Evolutionary conservation across 1,284 basidiomycete genomes (phyloP).

Genomic region (Ceratobasidium sp.): DNA sequence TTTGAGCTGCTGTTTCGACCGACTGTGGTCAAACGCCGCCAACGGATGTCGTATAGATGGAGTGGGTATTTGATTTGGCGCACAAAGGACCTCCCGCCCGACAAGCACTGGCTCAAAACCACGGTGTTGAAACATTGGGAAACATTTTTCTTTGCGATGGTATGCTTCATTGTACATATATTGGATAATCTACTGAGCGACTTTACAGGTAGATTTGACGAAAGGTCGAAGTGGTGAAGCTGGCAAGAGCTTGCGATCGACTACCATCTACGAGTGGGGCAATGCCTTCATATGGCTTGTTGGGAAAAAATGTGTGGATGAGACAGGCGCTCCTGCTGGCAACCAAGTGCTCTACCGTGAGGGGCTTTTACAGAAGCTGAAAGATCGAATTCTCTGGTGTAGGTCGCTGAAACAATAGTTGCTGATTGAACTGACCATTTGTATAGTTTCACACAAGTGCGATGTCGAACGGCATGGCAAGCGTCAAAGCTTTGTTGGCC

Average conservation of each 20-base stretch:
- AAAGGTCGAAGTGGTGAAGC: not conserved
- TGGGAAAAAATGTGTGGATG: not conserved
- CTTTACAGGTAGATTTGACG: too few species aligned
- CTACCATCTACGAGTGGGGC: not conserved
- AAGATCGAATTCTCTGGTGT: conserved; percentile 1
- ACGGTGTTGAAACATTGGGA: not conserved
- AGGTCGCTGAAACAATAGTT: too few species aligned
- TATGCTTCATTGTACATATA: too few species aligned
- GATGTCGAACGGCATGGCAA: not conserved
- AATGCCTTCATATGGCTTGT: not conserved
- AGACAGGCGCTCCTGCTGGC: not conserved
- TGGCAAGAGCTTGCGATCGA: not conserved
- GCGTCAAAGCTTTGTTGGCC: not conserved
- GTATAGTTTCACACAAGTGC: not conserved
- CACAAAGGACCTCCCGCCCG: not conserved
- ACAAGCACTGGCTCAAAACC: not conserved
- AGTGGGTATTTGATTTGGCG: not conserved
- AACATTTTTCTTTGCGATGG: not conserved
- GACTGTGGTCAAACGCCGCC: not conserved
- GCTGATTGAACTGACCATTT: too few species aligned
- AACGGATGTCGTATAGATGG: not conserved
- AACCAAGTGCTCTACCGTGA: not conserved
- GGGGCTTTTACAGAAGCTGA: not conserved
- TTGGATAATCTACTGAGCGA: too few species aligned
- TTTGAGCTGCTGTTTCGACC: not conserved